Evolutionary conservation across 2,329 filamentous ascomycete genomes (phyloP).

Genomic region (Fusarium sp.): DNA sequence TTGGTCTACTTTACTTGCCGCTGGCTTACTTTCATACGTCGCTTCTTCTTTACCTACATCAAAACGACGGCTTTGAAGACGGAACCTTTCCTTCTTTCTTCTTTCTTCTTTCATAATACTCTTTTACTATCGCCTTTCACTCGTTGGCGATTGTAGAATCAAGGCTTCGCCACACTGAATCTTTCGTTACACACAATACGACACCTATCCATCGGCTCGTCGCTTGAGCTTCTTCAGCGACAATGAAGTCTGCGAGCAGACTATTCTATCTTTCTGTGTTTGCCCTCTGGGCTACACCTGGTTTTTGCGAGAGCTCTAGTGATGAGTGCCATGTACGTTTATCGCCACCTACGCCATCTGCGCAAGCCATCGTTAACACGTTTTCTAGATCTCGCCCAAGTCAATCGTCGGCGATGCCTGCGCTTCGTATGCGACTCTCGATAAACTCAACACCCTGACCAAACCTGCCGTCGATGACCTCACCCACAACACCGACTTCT

Average conservation of each 20-base stretch:
- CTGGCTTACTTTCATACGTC: slow-evolving; percentile 32
- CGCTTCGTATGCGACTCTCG: slow-evolving; percentile 90
- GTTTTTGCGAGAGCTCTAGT: slow-evolving; percentile 54
- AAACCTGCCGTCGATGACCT: slow-evolving; percentile 81
- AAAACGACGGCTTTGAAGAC: slow-evolving; percentile 2
- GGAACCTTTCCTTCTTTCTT: background rate
- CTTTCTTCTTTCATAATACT: background rate
- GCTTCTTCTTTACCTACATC: slow-evolving; percentile 29
- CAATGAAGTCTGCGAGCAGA: slow-evolving; percentile 62
- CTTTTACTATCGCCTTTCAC: slow-evolving; percentile 12
- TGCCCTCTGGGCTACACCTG: slow-evolving; percentile 60
- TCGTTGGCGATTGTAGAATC: slow-evolving; percentile 10
- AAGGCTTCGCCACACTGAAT: background rate
- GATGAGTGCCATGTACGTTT: slow-evolving; percentile 63
- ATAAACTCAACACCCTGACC: slow-evolving; percentile 79
- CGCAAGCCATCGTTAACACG: slow-evolving; percentile 49
- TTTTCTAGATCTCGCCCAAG: slow-evolving; percentile 79
- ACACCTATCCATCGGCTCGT: background rate
- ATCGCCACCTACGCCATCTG: background rate
- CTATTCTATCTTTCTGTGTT: slow-evolving; percentile 66
- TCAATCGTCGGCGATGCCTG: slow-evolving; percentile 94
- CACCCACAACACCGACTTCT: slow-evolving; percentile 91
- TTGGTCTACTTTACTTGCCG: slow-evolving; percentile 28
- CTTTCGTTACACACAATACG: background rate
- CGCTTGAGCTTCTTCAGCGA: slow-evolving; percentile 10